These are phyloP conservation scores for Ganoderma lingzhi DNA, from an alignment of 1,284 basidiomycete genomes.

Conservation along the genomic window DNA sequence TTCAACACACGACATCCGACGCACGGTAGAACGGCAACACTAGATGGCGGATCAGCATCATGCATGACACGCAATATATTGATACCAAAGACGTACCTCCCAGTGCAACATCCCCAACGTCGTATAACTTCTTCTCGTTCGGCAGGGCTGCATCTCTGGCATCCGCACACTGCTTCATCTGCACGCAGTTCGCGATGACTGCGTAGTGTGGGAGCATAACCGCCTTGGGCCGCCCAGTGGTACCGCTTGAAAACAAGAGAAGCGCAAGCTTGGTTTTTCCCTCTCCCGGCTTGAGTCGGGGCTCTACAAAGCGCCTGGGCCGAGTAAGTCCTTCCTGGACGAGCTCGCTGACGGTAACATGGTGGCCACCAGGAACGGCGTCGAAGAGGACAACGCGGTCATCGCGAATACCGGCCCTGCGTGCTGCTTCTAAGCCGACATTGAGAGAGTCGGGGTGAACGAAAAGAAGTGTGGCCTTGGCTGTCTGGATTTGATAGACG, in stretches of 20 bases:
- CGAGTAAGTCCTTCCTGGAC: slow-evolving; percentile 58
- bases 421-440: slow-evolving; percentile 60
- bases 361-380: slow-evolving; percentile 17
- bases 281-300: slow-evolving; percentile 67
- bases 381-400: slow-evolving; percentile 66
- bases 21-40: slow-evolving; percentile 48
- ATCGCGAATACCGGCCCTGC: slow-evolving; percentile 56
- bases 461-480: slow-evolving; percentile 64
- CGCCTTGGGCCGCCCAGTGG: slow-evolving; percentile 81
- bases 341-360: slow-evolving; percentile 59
- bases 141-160: slow-evolving; percentile 36
- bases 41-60: slow-evolving; percentile 8
- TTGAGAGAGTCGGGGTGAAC: slow-evolving; percentile 60
- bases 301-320: slow-evolving; percentile 54
- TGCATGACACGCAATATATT: not conserved
- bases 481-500: slow-evolving; percentile 62
- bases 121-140: slow-evolving; percentile 47
- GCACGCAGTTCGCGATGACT: slow-evolving; percentile 73
- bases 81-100: slow-evolving; percentile 35
- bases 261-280: slow-evolving; percentile 75
- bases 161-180: slow-evolving; percentile 57
- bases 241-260: slow-evolving; percentile 82
- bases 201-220: slow-evolving; percentile 46
- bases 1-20: slow-evolving; percentile 11
- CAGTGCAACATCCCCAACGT: slow-evolving; percentile 61